These are phyloP conservation scores for Ampelomyces quisqualis DNA, from an alignment of 2,329 filamentous ascomycete genomes.

Conservation along the genomic window DNA sequence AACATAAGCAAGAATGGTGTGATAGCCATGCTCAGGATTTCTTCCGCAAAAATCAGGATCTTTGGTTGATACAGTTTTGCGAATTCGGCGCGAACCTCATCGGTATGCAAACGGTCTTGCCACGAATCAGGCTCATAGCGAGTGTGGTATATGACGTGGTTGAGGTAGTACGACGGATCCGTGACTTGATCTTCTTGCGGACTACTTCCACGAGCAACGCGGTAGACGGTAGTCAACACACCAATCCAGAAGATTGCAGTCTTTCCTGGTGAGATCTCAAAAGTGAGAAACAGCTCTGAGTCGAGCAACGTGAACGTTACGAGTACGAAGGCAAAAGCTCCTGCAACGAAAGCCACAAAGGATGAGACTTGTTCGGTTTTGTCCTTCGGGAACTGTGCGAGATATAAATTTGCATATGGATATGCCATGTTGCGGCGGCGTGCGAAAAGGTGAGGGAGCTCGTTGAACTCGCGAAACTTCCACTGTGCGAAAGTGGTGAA, in stretches of 20 bases:
- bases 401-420: constrained; percentile 85
- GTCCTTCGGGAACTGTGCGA: constrained; percentile 95
- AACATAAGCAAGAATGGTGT: constrained; percentile 87
- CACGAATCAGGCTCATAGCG: constrained; percentile 90
- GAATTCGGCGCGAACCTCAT: constrained; percentile 90
- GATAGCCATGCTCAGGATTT: constrained; percentile 87
- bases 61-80: constrained; percentile 89
- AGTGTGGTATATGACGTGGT: constrained; percentile 87
- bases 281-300: constrained; percentile 84
- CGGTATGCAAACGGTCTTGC: constrained; percentile 86
- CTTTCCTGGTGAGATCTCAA: constrained; percentile 85
- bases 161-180: constrained; percentile 85
- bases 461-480: constrained; percentile 99
- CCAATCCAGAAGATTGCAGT: constrained; percentile 90
- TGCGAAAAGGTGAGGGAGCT: constrained; percentile 87
- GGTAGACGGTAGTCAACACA: constrained; percentile 79
- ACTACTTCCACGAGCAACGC: constrained; percentile 76
- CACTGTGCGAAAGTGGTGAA: constrained; percentile 94
- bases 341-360: constrained; percentile 83
- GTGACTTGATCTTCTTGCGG: constrained; percentile 86
- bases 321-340: constrained; percentile 82
- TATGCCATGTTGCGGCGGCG: constrained; percentile 92
- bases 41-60: constrained; percentile 86
- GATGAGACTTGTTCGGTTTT: constrained; percentile 83
- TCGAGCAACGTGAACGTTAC: constrained; percentile 83